A percentile compares a stretch with the other conserved stretches of the same genome.
Evolutionary conservation across 345 rosid species (phyloP).

Genomic region (Hypericum androsaemum): DNA sequence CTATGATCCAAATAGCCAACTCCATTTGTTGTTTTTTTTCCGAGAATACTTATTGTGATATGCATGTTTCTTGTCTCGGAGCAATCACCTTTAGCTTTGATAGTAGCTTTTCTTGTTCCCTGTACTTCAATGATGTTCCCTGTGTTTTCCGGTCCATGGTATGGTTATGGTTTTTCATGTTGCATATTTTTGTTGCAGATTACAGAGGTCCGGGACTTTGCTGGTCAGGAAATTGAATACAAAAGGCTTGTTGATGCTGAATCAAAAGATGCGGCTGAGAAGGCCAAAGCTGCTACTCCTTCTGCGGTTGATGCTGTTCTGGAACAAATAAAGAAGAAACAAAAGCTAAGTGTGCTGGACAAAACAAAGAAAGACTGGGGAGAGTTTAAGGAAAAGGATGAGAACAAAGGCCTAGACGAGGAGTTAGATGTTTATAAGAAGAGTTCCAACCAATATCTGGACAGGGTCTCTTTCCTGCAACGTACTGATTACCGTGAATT

Average conservation of each 20-base stretch:
- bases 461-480: constrained; percentile 72
- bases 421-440: constrained; percentile 87
- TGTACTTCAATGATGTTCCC: neutral
- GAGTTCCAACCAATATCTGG: constrained; percentile 87
- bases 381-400: constrained; percentile 91
- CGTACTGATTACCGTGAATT: constrained; percentile 76
- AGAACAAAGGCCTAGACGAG: constrained; percentile 66
- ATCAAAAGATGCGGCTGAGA: constrained; percentile 74
- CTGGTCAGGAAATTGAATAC: constrained; percentile 68
- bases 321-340: constrained; percentile 84
- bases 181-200: constrained; percentile 33
- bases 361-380: constrained; percentile 96
- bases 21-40: too few relatives aligned
- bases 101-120: too few relatives aligned
- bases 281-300: constrained; percentile 36
- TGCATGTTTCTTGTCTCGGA: too few relatives aligned
- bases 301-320: constrained; percentile 85
- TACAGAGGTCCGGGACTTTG: constrained; percentile 71
- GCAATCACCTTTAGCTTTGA: too few relatives aligned
- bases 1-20: too few relatives aligned
- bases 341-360: constrained; percentile 83
- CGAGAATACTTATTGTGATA: too few relatives aligned
- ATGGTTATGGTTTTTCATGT: neutral
- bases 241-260: constrained; percentile 64
- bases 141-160: neutral